Conservation (phyloP, 257 asterid species). For the Solanum paucissectum region DNA sequence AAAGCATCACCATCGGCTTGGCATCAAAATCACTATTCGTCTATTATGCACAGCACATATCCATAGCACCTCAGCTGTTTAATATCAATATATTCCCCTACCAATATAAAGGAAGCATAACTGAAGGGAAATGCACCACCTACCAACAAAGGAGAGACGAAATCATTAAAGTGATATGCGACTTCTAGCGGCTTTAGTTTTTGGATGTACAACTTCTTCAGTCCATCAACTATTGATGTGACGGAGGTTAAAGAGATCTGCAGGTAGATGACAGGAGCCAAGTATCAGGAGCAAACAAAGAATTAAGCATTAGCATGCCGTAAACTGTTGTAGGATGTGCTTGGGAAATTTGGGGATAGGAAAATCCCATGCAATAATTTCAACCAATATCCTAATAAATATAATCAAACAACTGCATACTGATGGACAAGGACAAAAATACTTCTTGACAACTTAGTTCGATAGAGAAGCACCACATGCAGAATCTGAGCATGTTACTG, state of each 20-base stretch:
- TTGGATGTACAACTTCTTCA: constrained; percentile 81
- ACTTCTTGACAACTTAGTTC: neutral
- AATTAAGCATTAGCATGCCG: neutral
- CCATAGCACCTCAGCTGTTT: neutral
- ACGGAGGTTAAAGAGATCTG: constrained; percentile 74
- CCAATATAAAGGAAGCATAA: neutral
- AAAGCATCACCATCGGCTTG: constrained; percentile 97
- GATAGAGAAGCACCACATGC: neutral
- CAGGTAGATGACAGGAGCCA: neutral
- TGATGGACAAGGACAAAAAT: neutral
- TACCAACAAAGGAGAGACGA: constrained; percentile 85
- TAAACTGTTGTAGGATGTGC: neutral
- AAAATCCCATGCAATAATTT: neutral
- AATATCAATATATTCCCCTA: neutral
- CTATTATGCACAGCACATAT: constrained; percentile 25
- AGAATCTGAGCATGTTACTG: neutral
- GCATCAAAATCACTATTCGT: constrained; percentile 93
- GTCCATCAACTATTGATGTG: constrained; percentile 86
- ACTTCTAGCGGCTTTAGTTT: constrained; percentile 81
- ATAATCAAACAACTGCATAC: neutral
- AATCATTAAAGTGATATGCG: constrained; percentile 75
- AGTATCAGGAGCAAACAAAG: neutral
- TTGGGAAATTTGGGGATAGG: neutral
- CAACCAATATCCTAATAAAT: neutral
- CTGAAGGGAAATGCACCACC: constrained; percentile 9